Evolutionary conservation across 495 filamentous ascomycete species (phyloP), one percentile per base, ranked within the genome.

Genomic region (Poronia punctata): DNA sequence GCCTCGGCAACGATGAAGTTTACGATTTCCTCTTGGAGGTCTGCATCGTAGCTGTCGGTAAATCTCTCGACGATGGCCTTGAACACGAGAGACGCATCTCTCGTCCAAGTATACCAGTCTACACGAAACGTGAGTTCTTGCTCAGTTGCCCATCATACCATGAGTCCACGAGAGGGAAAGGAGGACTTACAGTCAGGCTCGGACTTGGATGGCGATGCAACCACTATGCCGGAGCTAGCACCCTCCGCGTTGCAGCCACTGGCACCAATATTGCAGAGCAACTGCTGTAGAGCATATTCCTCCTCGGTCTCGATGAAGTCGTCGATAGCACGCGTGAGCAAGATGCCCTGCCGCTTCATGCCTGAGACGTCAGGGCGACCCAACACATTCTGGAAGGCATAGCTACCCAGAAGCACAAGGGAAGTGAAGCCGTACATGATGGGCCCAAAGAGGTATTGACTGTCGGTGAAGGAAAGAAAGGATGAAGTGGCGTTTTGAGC

Each of bases 91-190:
- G 77, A 72, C n/a, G 76, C 70, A 52, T 86, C 83, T 42, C 83
- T 67, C n/a, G 77, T 83, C 82, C 83, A 87, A 8, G 80, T 81
- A 46, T 74, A 86, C 50, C 59, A 76, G 52, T 74, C 68, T 77
- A 23, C 12, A 28, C 32, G 32, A 11, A 11, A 5, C 7, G 20
- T 38, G n/a, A 29, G 8, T 8, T 9, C 10, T 39, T 7, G 15
- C 29, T 36, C 7, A 21, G 18, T n/a, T n/a, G n/a, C n/a, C n/a
- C n/a, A n/a, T n/a, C n/a, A n/a, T n/a, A n/a, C n/a, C n/a, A n/a
- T n/a, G n/a, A n/a, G n/a, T n/a, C n/a, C n/a, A n/a, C n/a, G 19
- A 14, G 22, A 36, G 14, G 23, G 12, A 19, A 32, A 30, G 30
- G 14, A 15, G 35, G 12, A 60, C 77, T 54, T 60, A 83, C 79